Conservation (phyloP, 2,329 filamentous ascomycete genomes). For the Penicillium sp. region DNA sequence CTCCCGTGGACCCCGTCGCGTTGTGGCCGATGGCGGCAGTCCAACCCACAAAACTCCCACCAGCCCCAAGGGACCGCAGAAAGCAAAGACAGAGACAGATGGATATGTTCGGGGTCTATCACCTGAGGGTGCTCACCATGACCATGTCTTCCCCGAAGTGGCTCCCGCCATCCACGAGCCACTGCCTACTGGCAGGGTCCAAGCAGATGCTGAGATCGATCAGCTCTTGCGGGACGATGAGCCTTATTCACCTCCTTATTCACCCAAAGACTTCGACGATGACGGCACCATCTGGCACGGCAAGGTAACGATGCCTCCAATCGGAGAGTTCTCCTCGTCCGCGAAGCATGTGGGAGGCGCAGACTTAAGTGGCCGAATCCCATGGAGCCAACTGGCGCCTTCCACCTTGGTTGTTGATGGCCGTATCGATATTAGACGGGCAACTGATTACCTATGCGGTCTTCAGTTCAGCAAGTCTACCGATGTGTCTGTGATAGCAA, state of each 20-base stretch:
- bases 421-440: conserved; percentile 74
- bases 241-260: conserved; percentile 77
- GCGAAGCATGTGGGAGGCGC: conserved; percentile 83
- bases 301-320: conserved; percentile 69
- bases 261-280: conserved; percentile 68
- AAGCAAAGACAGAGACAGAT: conserved; percentile 47
- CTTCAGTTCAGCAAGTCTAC: conserved; percentile 77
- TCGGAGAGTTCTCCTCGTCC: conserved; percentile 71
- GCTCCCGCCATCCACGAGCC: conserved; percentile 39
- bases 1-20: conserved; percentile 47
- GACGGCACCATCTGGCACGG: conserved; percentile 79
- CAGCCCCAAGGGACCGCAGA: conserved; percentile 25
- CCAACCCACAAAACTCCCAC: conserved; percentile 27
- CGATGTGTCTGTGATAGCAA: conserved; percentile 76
- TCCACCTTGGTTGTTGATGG: conserved; percentile 60
- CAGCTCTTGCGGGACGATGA: conserved; percentile 79
- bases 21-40: conserved; percentile 34
- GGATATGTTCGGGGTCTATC: conserved; percentile 67
- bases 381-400: conserved; percentile 76
- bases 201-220: conserved; percentile 84
- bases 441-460: conserved; percentile 86
- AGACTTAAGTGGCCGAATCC: conserved; percentile 63
- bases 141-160: conserved; percentile 45
- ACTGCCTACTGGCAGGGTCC: conserved; percentile 46
- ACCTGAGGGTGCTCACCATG: conserved; percentile 53